Evolutionary conservation across 495 filamentous ascomycete species (phyloP), one percentile per base, ranked within the genome.

Genomic region (Hypoxylon trugodes): DNA sequence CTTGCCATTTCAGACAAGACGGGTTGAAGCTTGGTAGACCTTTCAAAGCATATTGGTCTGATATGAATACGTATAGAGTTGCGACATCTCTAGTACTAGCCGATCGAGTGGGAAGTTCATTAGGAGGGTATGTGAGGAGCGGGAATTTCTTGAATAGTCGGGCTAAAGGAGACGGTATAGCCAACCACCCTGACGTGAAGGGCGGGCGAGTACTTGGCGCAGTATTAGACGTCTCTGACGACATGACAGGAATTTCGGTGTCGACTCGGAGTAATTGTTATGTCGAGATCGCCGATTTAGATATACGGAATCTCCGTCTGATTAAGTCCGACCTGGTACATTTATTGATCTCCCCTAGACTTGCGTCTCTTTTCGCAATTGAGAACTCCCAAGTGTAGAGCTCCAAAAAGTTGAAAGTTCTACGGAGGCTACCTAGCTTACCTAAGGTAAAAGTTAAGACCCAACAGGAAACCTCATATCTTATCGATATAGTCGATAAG

Each of bases 1-100:
- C 94, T 89, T 97, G 95, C 93, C 92, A 97, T 77, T 94, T 97
- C 61, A 98, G 81, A 81, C 95, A 98, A 65, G 85, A 85, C 2
- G 95, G 95, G 76, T 98, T 97, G 78, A 90, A 97, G 45, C 90
- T 94, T 16, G 92, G 91, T 19, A 79, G 73, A 9, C 87, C 89
- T 26, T 69, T 65, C 21, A 73, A 69, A 16, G 88, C 92, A 59
- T 87, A 89, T 21, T 80, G 75, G 1, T 86, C 82, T 9, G 86
- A 86, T 45, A 84, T 84, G 74, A 97, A 98, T 26, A 96, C 79
- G 70, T 93, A 93, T 12, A 98, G 79, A 28, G 84, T 83, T 60
- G 85, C 81, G 12, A 79, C 65, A 26, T 89, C 79, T 53, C 78
- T 74, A 19, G 74, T 52, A 18, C 68, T 64, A 15, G 85, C 86